phyloP scores from a whole-genome alignment of 2,329 filamentous ascomycete genomes.

The Gaeumannomyces sp. region DNA sequence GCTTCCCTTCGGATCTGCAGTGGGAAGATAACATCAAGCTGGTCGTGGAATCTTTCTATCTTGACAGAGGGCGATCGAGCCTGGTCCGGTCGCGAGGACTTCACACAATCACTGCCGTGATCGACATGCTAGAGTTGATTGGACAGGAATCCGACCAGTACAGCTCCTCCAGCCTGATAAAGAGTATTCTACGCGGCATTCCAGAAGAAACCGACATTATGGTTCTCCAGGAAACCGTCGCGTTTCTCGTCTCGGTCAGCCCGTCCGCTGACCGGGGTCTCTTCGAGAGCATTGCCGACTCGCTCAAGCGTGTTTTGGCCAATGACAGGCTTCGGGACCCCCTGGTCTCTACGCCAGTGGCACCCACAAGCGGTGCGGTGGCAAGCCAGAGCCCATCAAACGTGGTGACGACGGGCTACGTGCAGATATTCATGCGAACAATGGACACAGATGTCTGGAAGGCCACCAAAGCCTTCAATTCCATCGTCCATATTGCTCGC shows the following conservation, averaged over 20 bases:
- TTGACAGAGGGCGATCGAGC: constrained; percentile 53
- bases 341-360: constrained; percentile 28
- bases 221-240: constrained; percentile 59
- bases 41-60: constrained; percentile 58
- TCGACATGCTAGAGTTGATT: constrained; percentile 52
- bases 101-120: constrained; percentile 52
- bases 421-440: constrained; percentile 69
- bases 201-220: constrained; percentile 56
- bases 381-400: constrained; percentile 55
- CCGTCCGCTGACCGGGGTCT: constrained; percentile 50
- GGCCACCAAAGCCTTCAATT: constrained; percentile 54
- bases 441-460: constrained; percentile 63
- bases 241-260: constrained; percentile 59
- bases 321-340: constrained; percentile 39
- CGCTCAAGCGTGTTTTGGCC: constrained; percentile 44
- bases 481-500: constrained; percentile 58
- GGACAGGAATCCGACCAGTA: constrained; percentile 53
- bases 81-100: constrained; percentile 58
- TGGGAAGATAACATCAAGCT: constrained; percentile 61
- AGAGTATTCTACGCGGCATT: constrained; percentile 55
- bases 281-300: constrained; percentile 52
- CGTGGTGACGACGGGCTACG: constrained; percentile 64
- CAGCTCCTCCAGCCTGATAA: constrained; percentile 51
- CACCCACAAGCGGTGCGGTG: constrained; percentile 17
- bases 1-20: constrained; percentile 62